Percentiles rank a stretch among this genome's conserved stretches.
Conservation (phyloP, 2,329 filamentous ascomycete species). For the Purpureocillium takamizusanense region DNA sequence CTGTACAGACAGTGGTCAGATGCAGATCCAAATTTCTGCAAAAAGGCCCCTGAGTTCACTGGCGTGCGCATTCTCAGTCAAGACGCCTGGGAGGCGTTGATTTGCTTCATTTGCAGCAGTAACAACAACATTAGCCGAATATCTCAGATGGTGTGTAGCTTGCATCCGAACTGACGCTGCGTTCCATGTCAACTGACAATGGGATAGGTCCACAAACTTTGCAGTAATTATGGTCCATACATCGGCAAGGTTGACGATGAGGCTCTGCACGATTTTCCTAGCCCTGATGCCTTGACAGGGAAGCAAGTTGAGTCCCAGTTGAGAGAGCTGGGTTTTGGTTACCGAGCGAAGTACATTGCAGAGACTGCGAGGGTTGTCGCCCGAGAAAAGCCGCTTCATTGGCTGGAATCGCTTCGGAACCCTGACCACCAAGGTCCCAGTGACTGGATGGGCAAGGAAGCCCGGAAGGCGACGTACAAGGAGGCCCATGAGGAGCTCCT, state of each 20-base stretch:
- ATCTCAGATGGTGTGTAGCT: constrained; percentile 69
- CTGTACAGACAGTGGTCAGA: constrained; percentile 84
- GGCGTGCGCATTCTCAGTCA: constrained; percentile 90
- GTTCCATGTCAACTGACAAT: background rate
- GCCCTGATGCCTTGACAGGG: constrained; percentile 62
- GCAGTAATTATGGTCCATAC: constrained; percentile 71
- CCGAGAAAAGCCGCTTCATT: constrained; percentile 55
- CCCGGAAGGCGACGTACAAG: constrained; percentile 54
- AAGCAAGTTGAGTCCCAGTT: constrained; percentile 72
- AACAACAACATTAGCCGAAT: constrained; percentile 98
- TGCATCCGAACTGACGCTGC: background rate
- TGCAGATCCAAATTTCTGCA: constrained; percentile 79
- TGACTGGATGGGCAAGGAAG: constrained; percentile 28
- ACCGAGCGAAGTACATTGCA: constrained; percentile 86
- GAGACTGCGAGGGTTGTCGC: constrained; percentile 73
- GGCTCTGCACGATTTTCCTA: constrained; percentile 80
- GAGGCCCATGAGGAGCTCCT: constrained; percentile 74
- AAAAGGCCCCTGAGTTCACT: constrained; percentile 76
- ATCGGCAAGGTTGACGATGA: constrained; percentile 62
- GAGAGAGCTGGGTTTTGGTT: constrained; percentile 82
- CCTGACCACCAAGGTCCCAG: constrained; percentile 51
- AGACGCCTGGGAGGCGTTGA: constrained; percentile 89
- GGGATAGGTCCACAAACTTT: constrained; percentile 70
- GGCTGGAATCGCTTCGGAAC: constrained; percentile 73
- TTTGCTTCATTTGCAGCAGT: constrained; percentile 96